Percentiles rank a stretch among this genome's conserved stretches.
These are phyloP conservation scores for Alternaria consortialis DNA, from an alignment of 2,329 filamentous ascomycete genomes.

Conservation along the genomic window DNA sequence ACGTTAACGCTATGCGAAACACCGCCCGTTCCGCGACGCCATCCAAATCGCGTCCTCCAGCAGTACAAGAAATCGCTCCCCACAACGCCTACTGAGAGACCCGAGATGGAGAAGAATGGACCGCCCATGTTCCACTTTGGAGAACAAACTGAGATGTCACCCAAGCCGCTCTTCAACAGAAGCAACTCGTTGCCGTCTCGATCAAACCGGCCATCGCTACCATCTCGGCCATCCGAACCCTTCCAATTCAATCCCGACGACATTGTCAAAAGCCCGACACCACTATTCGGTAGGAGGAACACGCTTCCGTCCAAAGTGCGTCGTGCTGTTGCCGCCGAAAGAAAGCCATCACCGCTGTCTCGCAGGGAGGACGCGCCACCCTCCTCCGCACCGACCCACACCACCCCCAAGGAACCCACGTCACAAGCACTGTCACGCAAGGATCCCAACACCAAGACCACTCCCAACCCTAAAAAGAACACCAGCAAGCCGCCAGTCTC, in stretches of 20 bases:
- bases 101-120: conserved; percentile 18
- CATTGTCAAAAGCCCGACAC: conserved; percentile 8
- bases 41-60: conserved; percentile 25
- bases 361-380: conserved; percentile 30
- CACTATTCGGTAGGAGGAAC: conserved; percentile 9
- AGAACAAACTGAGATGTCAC: conserved; percentile 24
- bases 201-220: conserved; percentile 16
- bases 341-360: conserved; percentile 35
- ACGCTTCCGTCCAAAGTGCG: conserved; percentile 26
- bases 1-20: conserved; percentile 24
- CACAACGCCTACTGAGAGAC: conserved; percentile 12
- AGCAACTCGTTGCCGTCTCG: conserved; percentile 25
- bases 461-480: conserved; percentile 3
- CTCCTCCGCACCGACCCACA: conserved; percentile 24
- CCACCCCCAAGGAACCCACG: conserved; percentile 6
- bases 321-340: conserved; percentile 29
- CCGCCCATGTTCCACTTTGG: conserved; percentile 18
- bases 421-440: conserved; percentile 10
- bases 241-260: conserved; percentile 8
- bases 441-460: not conserved
- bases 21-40: conserved; percentile 26
- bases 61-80: conserved; percentile 26
- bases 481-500: not conserved
- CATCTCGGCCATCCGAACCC: conserved; percentile 8
- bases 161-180: conserved; percentile 40